Evolutionary conservation across 2,329 filamentous ascomycete genomes (phyloP), one percentile per base, ranked within the genome.

Genomic region (Fusarium euwallaceae): DNA sequence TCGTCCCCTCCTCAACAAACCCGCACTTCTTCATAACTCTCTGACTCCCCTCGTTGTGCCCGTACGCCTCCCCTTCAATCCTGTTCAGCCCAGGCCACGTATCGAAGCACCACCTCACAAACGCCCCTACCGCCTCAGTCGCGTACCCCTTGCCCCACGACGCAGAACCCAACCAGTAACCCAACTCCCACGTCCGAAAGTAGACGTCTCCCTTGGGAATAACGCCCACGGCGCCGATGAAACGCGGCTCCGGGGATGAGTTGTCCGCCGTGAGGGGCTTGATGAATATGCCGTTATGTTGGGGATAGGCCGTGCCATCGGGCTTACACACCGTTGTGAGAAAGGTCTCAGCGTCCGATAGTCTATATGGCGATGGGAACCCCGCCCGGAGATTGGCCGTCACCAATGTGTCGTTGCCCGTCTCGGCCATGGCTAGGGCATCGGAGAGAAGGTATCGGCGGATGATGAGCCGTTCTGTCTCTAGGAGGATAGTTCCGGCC

Each of bases 101-200:
- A 39, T 79, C 78, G 68, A 89, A 88, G 4, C 82, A 80, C 86
- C 87, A 89, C 27, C 73, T 76, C 17, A 79, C 75, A 60, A 88
- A 84, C 2, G 71, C 86, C 4, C 34, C 56, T 3, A 83, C 67
- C 16, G 83, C 86, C 71, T 84, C 86, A 1, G 81, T 84, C 65
- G 81, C 83, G 66, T 87, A 82, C 1, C 88, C 88, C 34, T 81
- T 82, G 1, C 87, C 86, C 87, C 87, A 87, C 58, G 81, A 78
- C 12, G 79, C 73, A 41, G 79, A 80, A 1, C 81, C 83, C 27
- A 87, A 43, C 83, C 85, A 88, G 80, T 89, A 90, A 6, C 87
- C 88, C 1, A 89, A 8, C 79, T 89, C 86, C 76, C 83, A 83
- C 5, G 83, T 86, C 58, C 82, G 81, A 72, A 81, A 82, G 67